Evolutionary conservation across 768 basidiomycete species (phyloP).

Genomic region (Boletus speciosus): DNA sequence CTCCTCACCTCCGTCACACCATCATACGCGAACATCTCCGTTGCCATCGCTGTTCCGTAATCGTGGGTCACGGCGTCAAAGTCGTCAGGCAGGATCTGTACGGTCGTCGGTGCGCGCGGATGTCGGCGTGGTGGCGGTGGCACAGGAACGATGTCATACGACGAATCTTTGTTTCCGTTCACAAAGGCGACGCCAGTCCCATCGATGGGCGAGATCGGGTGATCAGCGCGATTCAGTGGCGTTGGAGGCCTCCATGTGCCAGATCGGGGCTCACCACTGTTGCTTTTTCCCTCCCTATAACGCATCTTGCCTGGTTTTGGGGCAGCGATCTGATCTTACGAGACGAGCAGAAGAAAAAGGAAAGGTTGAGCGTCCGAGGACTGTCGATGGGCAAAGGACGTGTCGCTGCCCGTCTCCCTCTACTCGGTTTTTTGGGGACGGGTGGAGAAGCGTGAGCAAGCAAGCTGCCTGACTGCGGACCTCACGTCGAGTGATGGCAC

Average conservation of each 20-base stretch:
- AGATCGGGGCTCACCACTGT: constrained; percentile 25
- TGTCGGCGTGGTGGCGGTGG: constrained; percentile 17
- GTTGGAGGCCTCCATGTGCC: neutral
- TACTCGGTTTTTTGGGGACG: neutral
- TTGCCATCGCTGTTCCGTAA: constrained; percentile 24
- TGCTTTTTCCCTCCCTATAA: constrained; percentile 24
- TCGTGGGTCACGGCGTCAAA: constrained; percentile 31
- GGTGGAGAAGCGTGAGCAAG: neutral
- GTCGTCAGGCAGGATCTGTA: constrained; percentile 31
- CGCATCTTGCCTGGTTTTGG: constrained; percentile 15
- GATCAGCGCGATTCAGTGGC: constrained; percentile 7
- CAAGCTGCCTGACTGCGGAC: neutral
- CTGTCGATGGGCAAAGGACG: neutral
- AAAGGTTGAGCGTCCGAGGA: neutral
- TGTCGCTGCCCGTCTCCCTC: neutral
- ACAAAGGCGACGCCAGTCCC: neutral
- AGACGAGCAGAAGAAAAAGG: neutral
- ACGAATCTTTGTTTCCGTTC: constrained; percentile 25
- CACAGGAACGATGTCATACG: constrained; percentile 29
- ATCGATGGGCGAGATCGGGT: constrained; percentile 16
- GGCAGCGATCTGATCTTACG: neutral
- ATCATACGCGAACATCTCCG: constrained; percentile 22
- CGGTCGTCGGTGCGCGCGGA: constrained; percentile 30
- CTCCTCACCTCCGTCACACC: constrained; percentile 25
- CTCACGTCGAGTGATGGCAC: constrained; percentile 4